Percentiles rank a stretch among this genome's conserved stretches.
These are phyloP conservation scores for Geotrichum bryndzae DNA, from an alignment of 1,139 yeast genomes.

Conservation along the genomic window DNA sequence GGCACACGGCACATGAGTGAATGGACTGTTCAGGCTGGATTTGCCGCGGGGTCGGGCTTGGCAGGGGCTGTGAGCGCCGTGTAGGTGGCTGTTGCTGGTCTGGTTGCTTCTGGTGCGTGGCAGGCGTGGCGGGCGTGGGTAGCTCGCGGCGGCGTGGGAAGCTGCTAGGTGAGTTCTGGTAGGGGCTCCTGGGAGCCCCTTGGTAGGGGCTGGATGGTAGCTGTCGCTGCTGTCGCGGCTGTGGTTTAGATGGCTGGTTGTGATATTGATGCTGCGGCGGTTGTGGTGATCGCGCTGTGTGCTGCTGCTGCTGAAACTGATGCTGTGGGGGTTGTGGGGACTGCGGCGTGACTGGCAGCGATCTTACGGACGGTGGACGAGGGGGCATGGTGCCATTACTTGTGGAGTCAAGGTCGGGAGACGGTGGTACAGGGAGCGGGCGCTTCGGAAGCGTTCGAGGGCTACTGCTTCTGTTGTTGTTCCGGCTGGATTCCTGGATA, in stretches of 20 bases:
- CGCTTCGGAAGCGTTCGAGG: not conserved
- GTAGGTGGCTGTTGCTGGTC: not conserved
- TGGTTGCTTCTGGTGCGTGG: not conserved
- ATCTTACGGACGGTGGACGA: constrained; percentile 11
- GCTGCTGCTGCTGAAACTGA: not conserved
- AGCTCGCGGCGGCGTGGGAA: not conserved
- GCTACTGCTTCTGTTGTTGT: not conserved
- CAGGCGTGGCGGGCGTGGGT: not conserved
- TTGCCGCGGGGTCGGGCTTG: constrained; percentile 7
- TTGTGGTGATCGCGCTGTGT: not conserved
- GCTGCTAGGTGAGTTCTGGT: not conserved
- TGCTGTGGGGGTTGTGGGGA: constrained; percentile 1
- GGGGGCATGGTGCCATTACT: constrained; percentile 12
- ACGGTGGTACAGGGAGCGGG: not conserved
- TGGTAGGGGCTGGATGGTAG: not conserved
- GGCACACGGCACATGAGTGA: constrained; percentile 18
- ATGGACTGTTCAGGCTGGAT: constrained; percentile 11
- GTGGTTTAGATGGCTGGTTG: not conserved
- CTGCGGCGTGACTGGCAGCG: not conserved
- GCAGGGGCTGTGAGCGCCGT: constrained; percentile 1
- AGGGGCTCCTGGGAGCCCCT: not conserved
- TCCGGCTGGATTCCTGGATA: not conserved
- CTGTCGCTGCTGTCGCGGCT: not conserved
- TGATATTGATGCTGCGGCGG: not conserved
- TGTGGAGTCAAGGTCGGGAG: not conserved